Base-by-base conservation (phyloP, 805 yeast species). In the Komagataella pseudopastoris region DNA sequence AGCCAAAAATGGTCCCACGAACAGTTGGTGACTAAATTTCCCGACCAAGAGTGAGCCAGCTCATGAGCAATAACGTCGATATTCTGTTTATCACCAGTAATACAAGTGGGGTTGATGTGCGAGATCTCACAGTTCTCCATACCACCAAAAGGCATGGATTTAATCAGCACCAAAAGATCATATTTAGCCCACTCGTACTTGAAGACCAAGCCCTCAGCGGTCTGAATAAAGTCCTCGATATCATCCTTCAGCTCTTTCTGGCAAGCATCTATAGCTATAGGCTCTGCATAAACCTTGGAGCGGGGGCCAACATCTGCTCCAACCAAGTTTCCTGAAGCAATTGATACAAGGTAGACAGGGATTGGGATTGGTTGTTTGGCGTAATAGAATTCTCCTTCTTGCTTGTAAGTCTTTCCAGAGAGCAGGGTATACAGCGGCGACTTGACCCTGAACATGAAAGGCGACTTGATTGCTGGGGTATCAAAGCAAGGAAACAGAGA, bases 1-100 rank as follows among this genome's bases (percentile, higher is more conserved):
- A 89, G 76, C 93, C 95, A 89, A 65, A 89, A 88, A 68, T 88
- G 95, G 62, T 87, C 90, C 93, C 96, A 89, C 0, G 93, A 84
- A 59, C 84, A 80, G 65, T 88, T 89, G 24, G 96, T 89, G 46
- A 89, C 96, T 56, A 88, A 74, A 62, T 89, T 89, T 47, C 96
- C 96, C 1, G 88, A 77, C 95, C 96, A 89, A 45, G 95, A 84
- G 65, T 89, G 96, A 1, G 96, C 90, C 57, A 89, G 74, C 66
- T 89, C 96, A 66, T 89, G 96, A 1, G 96, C 96, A 63, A 89
- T 80, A 24, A 89, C 96, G 59, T 85, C 89, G 17, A 88, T 88
- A 56, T 88, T 87, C 52, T 87, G 82, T 53, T 90, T 75, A 66
- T 88, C 96, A 45, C 90, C 89, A 14, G 90, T 78, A 46, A 89